phyloP scores from a whole-genome alignment of 306 rosid species.

The Pyrus communis region DNA sequence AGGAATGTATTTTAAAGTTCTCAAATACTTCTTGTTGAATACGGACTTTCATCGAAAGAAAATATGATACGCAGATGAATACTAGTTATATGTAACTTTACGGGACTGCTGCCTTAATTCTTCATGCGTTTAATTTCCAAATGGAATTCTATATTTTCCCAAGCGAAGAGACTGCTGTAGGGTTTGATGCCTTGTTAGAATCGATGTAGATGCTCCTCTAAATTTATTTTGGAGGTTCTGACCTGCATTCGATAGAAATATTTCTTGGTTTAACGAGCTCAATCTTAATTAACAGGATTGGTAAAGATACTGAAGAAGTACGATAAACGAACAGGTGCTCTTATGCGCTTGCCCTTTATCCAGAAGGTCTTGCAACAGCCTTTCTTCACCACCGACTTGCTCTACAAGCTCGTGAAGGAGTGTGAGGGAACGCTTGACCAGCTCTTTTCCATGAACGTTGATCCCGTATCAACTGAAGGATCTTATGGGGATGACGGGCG shows the following conservation, averaged over 20 bases:
- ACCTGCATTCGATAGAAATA: background rate
- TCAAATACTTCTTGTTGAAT: background rate
- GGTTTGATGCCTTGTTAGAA: background rate
- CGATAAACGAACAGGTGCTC: constrained; percentile 97
- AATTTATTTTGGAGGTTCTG: background rate
- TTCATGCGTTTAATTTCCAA: background rate
- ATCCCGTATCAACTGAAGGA: constrained; percentile 32
- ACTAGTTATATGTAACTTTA: background rate
- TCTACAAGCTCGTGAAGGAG: constrained; percentile 91
- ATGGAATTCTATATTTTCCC: background rate
- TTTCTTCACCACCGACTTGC: constrained; percentile 87
- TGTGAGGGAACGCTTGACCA: constrained; percentile 83
- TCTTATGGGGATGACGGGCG: constrained; percentile 39
- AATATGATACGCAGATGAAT: background rate
- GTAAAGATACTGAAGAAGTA: constrained; percentile 93
- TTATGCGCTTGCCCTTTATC: constrained; percentile 91
- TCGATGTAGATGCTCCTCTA: background rate
- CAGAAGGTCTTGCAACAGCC: constrained; percentile 93
- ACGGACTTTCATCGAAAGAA: background rate
- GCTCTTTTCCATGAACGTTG: constrained; percentile 50
- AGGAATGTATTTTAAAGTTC: background rate
- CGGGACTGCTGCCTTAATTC: background rate
- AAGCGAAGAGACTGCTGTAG: background rate
- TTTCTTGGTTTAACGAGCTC: background rate
- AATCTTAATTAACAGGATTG: constrained; percentile 49